phyloP scores from a whole-genome alignment of 2,329 filamentous ascomycete genomes.

The Sporothrix dimorphospora region DNA sequence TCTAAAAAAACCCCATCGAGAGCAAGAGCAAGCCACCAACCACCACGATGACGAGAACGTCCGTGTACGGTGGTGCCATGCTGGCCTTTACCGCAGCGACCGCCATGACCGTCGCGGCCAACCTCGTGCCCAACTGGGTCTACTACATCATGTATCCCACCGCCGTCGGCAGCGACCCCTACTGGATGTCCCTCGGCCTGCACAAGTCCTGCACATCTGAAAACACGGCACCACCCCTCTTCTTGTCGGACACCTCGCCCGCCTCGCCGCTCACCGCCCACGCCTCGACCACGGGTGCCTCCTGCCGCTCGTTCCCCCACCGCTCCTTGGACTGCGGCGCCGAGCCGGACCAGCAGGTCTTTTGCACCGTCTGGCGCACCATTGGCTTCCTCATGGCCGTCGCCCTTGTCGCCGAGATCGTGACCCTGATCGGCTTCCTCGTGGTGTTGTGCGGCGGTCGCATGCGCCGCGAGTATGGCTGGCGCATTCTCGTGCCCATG shows the following conservation, averaged over 20 bases:
- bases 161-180: slow-evolving; percentile 50
- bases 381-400: slow-evolving; percentile 88
- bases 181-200: slow-evolving; percentile 71
- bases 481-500: slow-evolving; percentile 73
- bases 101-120: slow-evolving; percentile 70
- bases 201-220: slow-evolving; percentile 78
- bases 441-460: slow-evolving; percentile 79
- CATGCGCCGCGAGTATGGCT: slow-evolving; percentile 77
- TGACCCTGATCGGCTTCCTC: slow-evolving; percentile 76
- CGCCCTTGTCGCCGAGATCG: slow-evolving; percentile 78
- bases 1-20: too few relatives aligned
- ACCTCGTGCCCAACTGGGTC: slow-evolving; percentile 72
- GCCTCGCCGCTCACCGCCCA: background rate
- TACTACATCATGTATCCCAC: slow-evolving; percentile 57
- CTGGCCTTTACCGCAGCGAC: slow-evolving; percentile 62
- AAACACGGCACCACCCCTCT: slow-evolving; percentile 2
- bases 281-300: slow-evolving; percentile 48
- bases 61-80: slow-evolving; percentile 49
- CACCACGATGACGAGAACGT: slow-evolving; percentile 47
- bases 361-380: slow-evolving; percentile 91
- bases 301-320: slow-evolving; percentile 69
- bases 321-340: slow-evolving; percentile 63
- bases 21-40: background rate
- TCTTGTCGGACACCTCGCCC: background rate
- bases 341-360: slow-evolving; percentile 62